A percentile compares a stretch with the other conserved stretches of the same genome.
These are phyloP conservation scores for Aspergillus thermomutatus DNA, from an alignment of 2,329 filamentous ascomycete genomes.

Conservation along the genomic window DNA sequence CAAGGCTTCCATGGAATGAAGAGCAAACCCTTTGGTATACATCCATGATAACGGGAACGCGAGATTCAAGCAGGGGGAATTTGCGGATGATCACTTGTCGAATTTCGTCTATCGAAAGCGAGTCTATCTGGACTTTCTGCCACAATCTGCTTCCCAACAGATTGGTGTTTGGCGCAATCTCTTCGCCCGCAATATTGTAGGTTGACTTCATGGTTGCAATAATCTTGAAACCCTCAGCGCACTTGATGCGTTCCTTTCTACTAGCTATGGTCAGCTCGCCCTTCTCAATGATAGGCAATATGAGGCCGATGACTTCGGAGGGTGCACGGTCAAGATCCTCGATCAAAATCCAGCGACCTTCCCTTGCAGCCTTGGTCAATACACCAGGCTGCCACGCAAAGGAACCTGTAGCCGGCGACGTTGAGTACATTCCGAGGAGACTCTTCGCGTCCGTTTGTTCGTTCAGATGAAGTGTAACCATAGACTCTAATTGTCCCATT, in stretches of 20 bases:
- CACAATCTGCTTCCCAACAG: conserved; percentile 85
- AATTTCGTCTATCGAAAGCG: conserved; percentile 67
- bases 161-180: conserved; percentile 63
- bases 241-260: conserved; percentile 79
- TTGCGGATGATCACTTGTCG: conserved; percentile 67
- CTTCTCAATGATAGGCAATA: conserved; percentile 87
- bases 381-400: conserved; percentile 93
- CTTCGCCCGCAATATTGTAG: conserved; percentile 62
- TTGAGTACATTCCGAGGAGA: conserved; percentile 90
- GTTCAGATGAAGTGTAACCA: conserved; percentile 94
- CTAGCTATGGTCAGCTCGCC: conserved; percentile 88
- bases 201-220: conserved; percentile 83
- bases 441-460: conserved; percentile 98
- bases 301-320: conserved; percentile 87
- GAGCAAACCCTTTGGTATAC: conserved; percentile 49
- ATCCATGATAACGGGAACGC: conserved; percentile 54
- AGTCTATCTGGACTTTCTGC: conserved; percentile 68
- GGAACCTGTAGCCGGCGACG: conserved; percentile 78
- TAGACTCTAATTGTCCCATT: conserved; percentile 72
- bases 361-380: conserved; percentile 85
- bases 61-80: conserved; percentile 64
- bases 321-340: conserved; percentile 95
- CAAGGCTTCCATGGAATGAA: conserved; percentile 37
- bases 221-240: conserved; percentile 80
- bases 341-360: conserved; percentile 95